Conservation (phyloP, 495 filamentous ascomycete species). For the Talaromyces thailandensis region DNA sequence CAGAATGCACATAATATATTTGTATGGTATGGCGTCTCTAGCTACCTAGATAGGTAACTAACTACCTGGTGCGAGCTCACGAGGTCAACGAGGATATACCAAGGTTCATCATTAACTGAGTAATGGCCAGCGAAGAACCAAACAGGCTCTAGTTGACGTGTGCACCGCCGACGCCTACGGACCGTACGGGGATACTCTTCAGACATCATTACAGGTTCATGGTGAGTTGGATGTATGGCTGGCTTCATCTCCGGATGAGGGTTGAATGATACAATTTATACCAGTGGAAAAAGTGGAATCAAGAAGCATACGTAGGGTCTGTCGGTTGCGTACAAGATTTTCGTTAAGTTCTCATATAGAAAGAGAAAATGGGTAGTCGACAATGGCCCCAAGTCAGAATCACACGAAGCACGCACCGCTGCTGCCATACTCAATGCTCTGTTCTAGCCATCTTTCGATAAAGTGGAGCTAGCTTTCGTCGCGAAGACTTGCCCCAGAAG, state of each 20-base stretch:
- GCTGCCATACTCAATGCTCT: constrained; percentile 6
- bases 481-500: constrained; percentile 19
- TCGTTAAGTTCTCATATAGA: too few relatives aligned
- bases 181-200: too few relatives aligned
- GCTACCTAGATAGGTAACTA: too few relatives aligned
- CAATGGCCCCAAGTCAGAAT: not conserved
- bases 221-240: not conserved
- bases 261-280: not conserved
- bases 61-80: too few relatives aligned
- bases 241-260: not conserved
- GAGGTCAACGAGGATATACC: too few relatives aligned
- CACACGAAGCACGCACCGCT: not conserved
- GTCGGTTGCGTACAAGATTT: not conserved
- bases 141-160: too few relatives aligned
- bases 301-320: not conserved
- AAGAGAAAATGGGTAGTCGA: too few relatives aligned
- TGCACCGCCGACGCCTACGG: too few relatives aligned
- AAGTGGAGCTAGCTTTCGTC: constrained; percentile 7
- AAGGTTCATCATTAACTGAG: too few relatives aligned
- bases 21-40: too few relatives aligned
- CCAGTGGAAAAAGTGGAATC: not conserved
- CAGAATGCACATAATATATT: too few relatives aligned
- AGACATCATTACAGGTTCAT: not conserved
- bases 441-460: constrained; percentile 13
- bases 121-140: too few relatives aligned